Conservation (phyloP, 2,329 filamentous ascomycete genomes). For the Aspergillus unguis region DNA sequence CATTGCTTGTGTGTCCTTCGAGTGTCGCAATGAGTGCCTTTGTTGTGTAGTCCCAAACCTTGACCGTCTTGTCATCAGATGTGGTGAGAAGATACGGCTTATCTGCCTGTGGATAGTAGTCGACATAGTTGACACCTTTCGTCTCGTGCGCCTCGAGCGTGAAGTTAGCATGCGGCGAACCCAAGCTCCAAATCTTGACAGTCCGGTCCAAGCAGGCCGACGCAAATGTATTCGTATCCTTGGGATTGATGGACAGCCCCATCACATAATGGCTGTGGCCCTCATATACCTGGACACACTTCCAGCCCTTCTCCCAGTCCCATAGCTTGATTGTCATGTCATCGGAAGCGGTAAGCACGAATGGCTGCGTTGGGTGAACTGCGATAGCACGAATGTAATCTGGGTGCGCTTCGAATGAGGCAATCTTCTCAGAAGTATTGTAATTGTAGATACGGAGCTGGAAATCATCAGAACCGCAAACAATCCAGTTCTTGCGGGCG, state of each 20-base stretch:
- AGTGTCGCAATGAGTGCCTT: conserved; percentile 95
- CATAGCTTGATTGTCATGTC: conserved; percentile 98
- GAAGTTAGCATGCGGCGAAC: conserved; percentile 90
- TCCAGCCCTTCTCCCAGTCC: conserved; percentile 99
- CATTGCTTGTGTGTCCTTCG: conserved; percentile 96
- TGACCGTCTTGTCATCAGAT: conserved; percentile 93
- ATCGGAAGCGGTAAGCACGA: conserved; percentile 93
- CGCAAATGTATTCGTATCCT: conserved; percentile 89
- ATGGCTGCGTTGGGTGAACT: conserved; percentile 92
- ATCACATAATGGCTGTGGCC: conserved; percentile 97
- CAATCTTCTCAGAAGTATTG: conserved; percentile 98
- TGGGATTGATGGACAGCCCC: conserved; percentile 95
- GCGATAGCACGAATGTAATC: conserved; percentile 98
- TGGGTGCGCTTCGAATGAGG: conserved; percentile 92
- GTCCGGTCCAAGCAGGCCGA: conserved; percentile 94
- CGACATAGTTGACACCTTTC: conserved; percentile 96
- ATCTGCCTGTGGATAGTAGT: conserved; percentile 70
- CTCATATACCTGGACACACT: conserved; percentile 94
- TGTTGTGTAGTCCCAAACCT: conserved; percentile 98
- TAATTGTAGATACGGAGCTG: conserved; percentile 92
- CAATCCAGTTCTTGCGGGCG: conserved; percentile 98
- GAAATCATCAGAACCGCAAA: conserved; percentile 93
- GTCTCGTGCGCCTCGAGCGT: conserved; percentile 95
- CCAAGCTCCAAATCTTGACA: conserved; percentile 96
- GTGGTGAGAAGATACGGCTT: conserved; percentile 90